A percentile compares a stretch with the other conserved stretches of the same genome.
Conservation (phyloP, 176 grass and related monocot genomes). For the Eragrostis curvula region DNA sequence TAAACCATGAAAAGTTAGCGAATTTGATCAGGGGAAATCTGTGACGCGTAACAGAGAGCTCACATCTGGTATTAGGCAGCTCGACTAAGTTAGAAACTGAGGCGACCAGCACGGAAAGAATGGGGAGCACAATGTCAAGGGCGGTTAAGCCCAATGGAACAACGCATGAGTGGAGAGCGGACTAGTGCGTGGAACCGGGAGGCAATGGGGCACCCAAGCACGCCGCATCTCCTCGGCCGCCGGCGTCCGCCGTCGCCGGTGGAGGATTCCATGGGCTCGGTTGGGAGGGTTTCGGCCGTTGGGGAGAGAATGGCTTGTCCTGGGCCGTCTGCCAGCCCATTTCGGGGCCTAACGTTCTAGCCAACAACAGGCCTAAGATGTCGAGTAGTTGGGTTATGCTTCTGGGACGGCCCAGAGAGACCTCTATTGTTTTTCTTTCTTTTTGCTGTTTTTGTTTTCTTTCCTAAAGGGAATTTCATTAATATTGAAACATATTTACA, state of each 20-base stretch:
- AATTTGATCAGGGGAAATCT: not conserved
- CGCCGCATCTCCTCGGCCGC: not conserved
- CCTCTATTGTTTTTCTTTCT: no score
- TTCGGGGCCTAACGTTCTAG: not conserved
- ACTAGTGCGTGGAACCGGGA: not conserved
- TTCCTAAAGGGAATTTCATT: no score
- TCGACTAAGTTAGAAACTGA: not conserved
- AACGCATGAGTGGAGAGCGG: not conserved
- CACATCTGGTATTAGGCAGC: not conserved
- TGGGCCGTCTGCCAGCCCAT: not conserved
- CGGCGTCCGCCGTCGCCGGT: not conserved
- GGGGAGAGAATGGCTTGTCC: not conserved
- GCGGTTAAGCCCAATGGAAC: not conserved
- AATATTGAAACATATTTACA: no score
- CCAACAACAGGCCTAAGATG: not conserved
- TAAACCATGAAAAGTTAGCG: slow-evolving; percentile 45
- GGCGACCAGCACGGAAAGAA: not conserved
- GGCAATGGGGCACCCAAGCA: not conserved
- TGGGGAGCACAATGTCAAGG: not conserved
- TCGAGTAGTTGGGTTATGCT: no score
- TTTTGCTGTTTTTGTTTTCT: no score
- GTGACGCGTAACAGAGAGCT: not conserved
- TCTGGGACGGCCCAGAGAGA: no score
- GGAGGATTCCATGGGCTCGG: not conserved
- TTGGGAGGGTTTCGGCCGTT: not conserved